Evolutionary conservation across 2,329 filamentous ascomycete species (phyloP).

Genomic region (Aspergillus sp.): DNA sequence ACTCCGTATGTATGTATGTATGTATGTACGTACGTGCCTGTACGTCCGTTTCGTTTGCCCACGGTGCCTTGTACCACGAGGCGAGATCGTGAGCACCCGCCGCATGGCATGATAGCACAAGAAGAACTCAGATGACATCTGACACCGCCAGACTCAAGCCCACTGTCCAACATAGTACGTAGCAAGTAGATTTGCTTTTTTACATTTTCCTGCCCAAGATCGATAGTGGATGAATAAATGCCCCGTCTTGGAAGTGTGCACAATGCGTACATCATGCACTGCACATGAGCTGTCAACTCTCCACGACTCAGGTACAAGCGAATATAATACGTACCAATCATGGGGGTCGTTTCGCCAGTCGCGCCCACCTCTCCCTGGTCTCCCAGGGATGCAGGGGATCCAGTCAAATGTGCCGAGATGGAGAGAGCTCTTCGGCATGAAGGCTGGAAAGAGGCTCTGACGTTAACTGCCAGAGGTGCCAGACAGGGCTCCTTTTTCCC

Average conservation of each 20-base stretch:
- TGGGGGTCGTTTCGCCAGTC: no score
- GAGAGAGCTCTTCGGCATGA: no score
- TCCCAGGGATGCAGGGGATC: no score
- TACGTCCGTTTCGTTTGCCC: conserved; percentile 11
- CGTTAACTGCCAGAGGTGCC: conserved; percentile 1
- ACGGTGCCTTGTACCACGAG: conserved; percentile 21
- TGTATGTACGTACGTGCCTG: conserved; percentile 2
- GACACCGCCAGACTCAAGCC: no score
- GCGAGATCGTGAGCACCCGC: conserved; percentile 22
- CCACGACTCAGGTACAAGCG: not conserved
- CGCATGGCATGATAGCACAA: conserved; percentile 24
- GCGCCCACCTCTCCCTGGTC: no score
- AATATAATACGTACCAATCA: not conserved
- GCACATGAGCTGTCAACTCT: not conserved
- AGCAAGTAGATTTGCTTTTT: no score
- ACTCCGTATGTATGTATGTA: conserved; percentile 9
- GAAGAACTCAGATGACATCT: conserved; percentile 12
- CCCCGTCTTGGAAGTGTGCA: no score
- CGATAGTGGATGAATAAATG: no score
- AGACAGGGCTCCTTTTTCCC: not conserved
- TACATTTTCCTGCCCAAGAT: no score
- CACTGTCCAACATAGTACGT: no score
- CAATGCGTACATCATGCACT: no score
- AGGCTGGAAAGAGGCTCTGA: not conserved
- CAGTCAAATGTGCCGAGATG: no score